Percentiles rank a stretch among this genome's conserved stretches.
These are phyloP conservation scores for Fomitopsis pinicola DNA, from an alignment of 1,284 basidiomycete genomes.

Conservation along the genomic window DNA sequence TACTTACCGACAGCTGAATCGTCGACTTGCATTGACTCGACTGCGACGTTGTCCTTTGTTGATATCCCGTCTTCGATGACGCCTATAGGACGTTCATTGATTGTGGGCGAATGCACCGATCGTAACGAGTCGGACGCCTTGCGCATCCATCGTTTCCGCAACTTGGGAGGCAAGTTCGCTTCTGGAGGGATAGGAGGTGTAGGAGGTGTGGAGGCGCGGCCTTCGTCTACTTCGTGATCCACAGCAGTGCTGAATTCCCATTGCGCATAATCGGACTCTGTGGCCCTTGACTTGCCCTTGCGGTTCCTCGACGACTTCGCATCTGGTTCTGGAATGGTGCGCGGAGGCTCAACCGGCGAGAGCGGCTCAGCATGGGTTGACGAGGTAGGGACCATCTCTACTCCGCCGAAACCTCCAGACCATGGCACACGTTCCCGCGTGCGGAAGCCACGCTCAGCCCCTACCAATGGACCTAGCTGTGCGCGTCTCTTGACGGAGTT, in stretches of 20 bases:
- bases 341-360: too few relatives aligned
- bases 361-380: background rate
- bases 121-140: conserved; percentile 26
- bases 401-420: conserved; percentile 58
- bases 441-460: conserved; percentile 61
- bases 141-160: conserved; percentile 53
- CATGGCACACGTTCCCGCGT: conserved; percentile 48
- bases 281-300: conserved; percentile 5
- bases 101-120: conserved; percentile 11
- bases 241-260: background rate
- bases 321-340: too few relatives aligned
- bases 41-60: background rate
- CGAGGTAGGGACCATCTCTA: conserved; percentile 43
- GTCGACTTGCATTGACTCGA: conserved; percentile 21
- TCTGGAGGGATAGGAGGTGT: conserved; percentile 21
- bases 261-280: conserved; percentile 11
- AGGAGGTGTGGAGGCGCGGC: background rate
- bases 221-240: conserved; percentile 17
- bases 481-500: conserved; percentile 13
- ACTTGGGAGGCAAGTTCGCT: conserved; percentile 54
- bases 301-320: conserved; percentile 2
- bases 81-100: background rate
- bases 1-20: conserved; percentile 16
- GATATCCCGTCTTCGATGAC: background rate
- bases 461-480: conserved; percentile 70